A percentile compares a stretch with the other conserved stretches of the same genome.
phyloP scores from a whole-genome alignment of 306 rosid species.

The Cucumis melo region DNA sequence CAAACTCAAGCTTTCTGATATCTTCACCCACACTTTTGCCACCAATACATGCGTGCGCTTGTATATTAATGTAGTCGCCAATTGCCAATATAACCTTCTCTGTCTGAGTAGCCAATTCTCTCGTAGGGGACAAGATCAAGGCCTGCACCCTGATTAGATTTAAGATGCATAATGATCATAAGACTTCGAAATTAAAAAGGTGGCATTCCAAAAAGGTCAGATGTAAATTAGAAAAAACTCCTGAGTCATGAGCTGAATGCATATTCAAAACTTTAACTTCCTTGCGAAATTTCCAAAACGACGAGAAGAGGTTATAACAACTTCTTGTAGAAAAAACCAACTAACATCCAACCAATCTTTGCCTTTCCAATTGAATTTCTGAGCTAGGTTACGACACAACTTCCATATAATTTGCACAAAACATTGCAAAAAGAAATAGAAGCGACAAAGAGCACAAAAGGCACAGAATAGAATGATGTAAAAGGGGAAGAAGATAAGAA shows the following conservation, averaged over 20 bases:
- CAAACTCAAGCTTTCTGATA: slow-evolving; percentile 83
- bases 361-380: background rate
- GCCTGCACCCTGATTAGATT: slow-evolving; percentile 55
- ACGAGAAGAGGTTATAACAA: background rate
- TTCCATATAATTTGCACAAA: background rate
- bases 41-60: slow-evolving; percentile 87
- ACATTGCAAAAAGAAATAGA: no score
- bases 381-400: background rate
- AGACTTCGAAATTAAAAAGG: background rate
- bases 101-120: slow-evolving; percentile 91
- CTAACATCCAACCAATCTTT: background rate
- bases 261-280: background rate
- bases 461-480: background rate
- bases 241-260: background rate
- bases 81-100: slow-evolving; percentile 85
- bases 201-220: background rate
- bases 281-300: background rate
- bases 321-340: background rate
- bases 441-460: background rate
- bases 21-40: slow-evolving; percentile 97
- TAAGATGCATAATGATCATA: background rate
- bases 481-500: background rate
- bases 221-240: background rate
- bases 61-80: slow-evolving; percentile 82
- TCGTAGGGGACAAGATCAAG: slow-evolving; percentile 85